Evolutionary conservation across 1,284 basidiomycete genomes (phyloP), one percentile per base, ranked within the genome.

Genomic region (Malassezia pachydermatis): DNA sequence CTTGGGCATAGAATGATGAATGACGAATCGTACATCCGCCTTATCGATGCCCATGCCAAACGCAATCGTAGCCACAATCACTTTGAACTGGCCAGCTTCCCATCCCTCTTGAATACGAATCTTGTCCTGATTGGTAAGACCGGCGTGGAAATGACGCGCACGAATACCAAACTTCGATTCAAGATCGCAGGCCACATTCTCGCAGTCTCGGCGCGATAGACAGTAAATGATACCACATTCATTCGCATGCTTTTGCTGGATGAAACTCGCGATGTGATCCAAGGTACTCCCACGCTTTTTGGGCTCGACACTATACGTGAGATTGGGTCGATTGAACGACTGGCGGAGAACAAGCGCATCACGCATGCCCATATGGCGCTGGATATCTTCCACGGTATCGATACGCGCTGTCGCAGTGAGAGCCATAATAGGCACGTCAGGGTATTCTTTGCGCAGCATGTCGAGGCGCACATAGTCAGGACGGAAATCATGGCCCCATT

Each of bases 11-110:
- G 79, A 77, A 51, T 82, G 78, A 62, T 88, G 86, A 44, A 88
- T 80, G 41, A 88, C 84, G 63, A 78, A 84, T 53, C 83, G 80
- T 7, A 84, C 85, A 60, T 87, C 79, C 0, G 82, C 74, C 70
- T 95, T 95, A 74, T 96, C 89, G 52, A 96, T 90, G 14, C 90
- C 92, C 92, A 98, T 95, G 8, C 92, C 92, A 70, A 96, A 96
- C 19, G 57, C 75, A 49, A 75, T 75, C 29, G 92, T 98, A 1
- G 90, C 92, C 25, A 94, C 88, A 48, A 98, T 88, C 53, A 98
- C 81, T 45, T 81, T 77, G 59, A 83, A 81, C 28, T 78, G 74
- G 25, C 82, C 84, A 1, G 72, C 73, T 72, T 84, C 82, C 90
- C 89, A 96, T 22, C 80, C 78, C 22, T 76, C 69, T 60, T 89